These are phyloP conservation scores for Rhynchosporium secalis DNA, from an alignment of 2,329 filamentous ascomycete species.

Conservation along the genomic window DNA sequence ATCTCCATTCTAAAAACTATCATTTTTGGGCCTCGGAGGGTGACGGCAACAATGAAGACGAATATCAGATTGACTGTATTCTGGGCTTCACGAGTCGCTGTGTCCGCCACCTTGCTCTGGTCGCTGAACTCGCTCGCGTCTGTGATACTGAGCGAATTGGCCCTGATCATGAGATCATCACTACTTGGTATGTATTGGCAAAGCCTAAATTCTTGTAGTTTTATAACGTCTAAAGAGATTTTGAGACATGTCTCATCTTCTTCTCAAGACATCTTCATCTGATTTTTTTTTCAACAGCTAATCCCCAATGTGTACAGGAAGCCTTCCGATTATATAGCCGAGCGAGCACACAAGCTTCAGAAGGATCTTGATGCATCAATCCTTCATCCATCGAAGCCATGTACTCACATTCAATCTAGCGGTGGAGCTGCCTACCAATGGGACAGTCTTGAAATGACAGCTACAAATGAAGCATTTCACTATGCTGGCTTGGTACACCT, in stretches of 20 bases:
- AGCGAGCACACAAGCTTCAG: slow-evolving; percentile 60
- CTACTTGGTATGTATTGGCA: slow-evolving; percentile 49
- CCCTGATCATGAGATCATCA: slow-evolving; percentile 48
- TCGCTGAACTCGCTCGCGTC: slow-evolving; percentile 68
- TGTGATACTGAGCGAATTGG: slow-evolving; percentile 68
- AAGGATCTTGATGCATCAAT: slow-evolving; percentile 59
- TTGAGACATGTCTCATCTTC: no score
- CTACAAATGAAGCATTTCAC: slow-evolving; percentile 77
- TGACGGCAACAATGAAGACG: slow-evolving; percentile 56
- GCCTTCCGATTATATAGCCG: slow-evolving; percentile 54
- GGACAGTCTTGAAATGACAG: slow-evolving; percentile 64
- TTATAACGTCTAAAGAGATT: no score
- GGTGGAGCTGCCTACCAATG: slow-evolving; percentile 53
- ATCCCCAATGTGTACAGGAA: slow-evolving; percentile 7
- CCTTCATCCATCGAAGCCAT: slow-evolving; percentile 44
- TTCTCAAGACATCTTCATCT: no score
- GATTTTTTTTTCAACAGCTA: no score
- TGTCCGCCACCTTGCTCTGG: slow-evolving; percentile 67
- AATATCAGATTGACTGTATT: slow-evolving; percentile 74
- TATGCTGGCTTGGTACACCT: slow-evolving; percentile 77
- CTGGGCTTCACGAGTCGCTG: slow-evolving; percentile 76
- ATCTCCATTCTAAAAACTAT: slow-evolving; percentile 1
- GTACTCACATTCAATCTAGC: slow-evolving; percentile 48
- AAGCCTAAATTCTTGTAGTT: no score
- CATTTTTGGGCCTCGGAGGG: slow-evolving; percentile 45